Evolutionary conservation across 805 yeast genomes (phyloP), one percentile per base, ranked within the genome.

Genomic region (Candida lessepsii): DNA sequence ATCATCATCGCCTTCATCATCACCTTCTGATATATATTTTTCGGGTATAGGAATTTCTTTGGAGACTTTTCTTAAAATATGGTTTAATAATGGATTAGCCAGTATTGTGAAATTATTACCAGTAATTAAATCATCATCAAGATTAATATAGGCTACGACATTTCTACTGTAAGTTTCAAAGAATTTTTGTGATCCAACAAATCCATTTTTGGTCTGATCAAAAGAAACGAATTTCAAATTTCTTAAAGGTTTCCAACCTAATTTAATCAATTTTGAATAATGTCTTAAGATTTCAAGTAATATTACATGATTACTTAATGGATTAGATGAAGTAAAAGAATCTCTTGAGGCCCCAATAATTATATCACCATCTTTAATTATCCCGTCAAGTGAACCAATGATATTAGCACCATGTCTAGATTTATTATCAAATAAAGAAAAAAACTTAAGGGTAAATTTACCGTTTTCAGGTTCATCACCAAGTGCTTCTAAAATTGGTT

Each of bases 201-300:
- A 51, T 2, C 67, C 69, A 35, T 55, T 54, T 20, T 55, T 54
- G 6, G 63, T 50, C 1, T 66, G 72, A 42, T 69, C 75, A 69
- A 71, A 67, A 1, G 70, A 63, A 2, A 68, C 57, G 49, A 69
- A 67, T 37, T 62, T 57, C 28, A 69, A 61, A 9, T 55, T 58
- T 30, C 75, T 53, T 24, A 67, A 50, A 1, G 75, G 75, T 43
- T 58, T 62, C 75, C 75, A 69, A 2, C 75, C 75, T 31, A 57
- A 33, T 21, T 51, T 46, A 13, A 48, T 50, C 39, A 69, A 53
- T 36, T 54, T 50, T 15, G 59, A 57, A 37, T 60, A 60, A 33
- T 63, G 60, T 13, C 67, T 49, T 61, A 69, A 60, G 5, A 65
- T 56, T 41, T 69, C 73, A 27, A 69, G 52, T 42, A 69, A 45